Conservation (phyloP, 345 rosid species). For the Salix brachista region DNA sequence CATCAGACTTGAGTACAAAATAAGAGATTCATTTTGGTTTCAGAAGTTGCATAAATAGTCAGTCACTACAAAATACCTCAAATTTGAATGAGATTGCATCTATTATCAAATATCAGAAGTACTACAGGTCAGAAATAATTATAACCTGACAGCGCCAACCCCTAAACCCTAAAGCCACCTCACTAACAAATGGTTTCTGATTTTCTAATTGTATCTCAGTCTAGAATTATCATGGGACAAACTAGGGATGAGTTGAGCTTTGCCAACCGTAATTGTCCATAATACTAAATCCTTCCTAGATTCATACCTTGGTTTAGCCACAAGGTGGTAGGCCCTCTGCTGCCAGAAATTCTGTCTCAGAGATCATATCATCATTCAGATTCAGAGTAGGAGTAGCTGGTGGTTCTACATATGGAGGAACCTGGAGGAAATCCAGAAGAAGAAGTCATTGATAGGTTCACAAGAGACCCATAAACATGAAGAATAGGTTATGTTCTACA, state of each 20-base stretch:
- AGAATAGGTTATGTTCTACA: neutral
- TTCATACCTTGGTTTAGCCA: slow-evolving; percentile 40
- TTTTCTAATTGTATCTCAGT: neutral
- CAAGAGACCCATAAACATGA: neutral
- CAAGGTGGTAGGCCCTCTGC: slow-evolving; percentile 17
- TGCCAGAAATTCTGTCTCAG: slow-evolving; percentile 13
- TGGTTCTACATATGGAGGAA: slow-evolving; percentile 27
- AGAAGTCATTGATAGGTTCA: neutral
- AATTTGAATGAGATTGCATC: neutral
- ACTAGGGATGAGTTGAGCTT: neutral
- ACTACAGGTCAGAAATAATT: neutral
- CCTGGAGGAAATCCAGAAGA: slow-evolving; percentile 25
- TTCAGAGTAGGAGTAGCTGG: slow-evolving; percentile 25
- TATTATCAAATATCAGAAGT: neutral
- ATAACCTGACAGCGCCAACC: neutral
- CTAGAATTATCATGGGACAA: neutral
- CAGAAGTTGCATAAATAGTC: neutral
- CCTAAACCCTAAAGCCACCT: neutral
- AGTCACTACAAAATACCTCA: neutral
- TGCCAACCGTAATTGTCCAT: neutral
- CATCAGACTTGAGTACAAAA: neutral
- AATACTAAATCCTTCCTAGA: neutral
- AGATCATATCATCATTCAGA: slow-evolving; percentile 32
- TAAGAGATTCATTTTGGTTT: neutral
- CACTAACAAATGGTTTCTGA: neutral